A percentile compares a stretch with the other conserved stretches of the same genome.
Conservation (phyloP, 2,329 filamentous ascomycete genomes). For the Exserohilum rostratum region DNA sequence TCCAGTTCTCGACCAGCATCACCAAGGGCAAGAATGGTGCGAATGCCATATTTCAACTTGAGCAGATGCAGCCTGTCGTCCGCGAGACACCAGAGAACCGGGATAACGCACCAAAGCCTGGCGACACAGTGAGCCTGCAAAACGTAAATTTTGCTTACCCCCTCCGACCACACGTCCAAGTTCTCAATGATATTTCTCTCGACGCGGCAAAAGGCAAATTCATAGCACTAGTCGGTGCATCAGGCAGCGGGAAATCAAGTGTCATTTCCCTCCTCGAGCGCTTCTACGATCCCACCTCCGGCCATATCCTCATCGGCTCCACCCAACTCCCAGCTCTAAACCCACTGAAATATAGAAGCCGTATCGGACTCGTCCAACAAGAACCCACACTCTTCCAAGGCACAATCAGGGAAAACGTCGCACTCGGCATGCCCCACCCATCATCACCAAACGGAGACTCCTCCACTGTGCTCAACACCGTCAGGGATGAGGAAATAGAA, state of each 20-base stretch:
- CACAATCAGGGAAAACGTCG: slow-evolving; percentile 56
- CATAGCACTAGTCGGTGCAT: slow-evolving; percentile 61
- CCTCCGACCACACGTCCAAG: slow-evolving; percentile 76
- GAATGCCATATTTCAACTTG: slow-evolving; percentile 52
- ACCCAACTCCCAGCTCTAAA: slow-evolving; percentile 60
- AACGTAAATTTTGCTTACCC: slow-evolving; percentile 92
- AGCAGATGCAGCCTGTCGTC: slow-evolving; percentile 41
- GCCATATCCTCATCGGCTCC: slow-evolving; percentile 70
- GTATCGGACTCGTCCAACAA: slow-evolving; percentile 72
- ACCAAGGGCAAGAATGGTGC: slow-evolving; percentile 88
- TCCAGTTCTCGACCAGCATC: slow-evolving; percentile 63
- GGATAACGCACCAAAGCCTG: slow-evolving; percentile 6
- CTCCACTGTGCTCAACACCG: not conserved
- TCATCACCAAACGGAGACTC: too few species aligned
- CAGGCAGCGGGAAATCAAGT: slow-evolving; percentile 90
- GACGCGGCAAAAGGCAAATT: slow-evolving; percentile 60
- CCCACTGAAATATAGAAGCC: slow-evolving; percentile 55
- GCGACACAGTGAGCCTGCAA: slow-evolving; percentile 54
- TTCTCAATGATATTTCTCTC: slow-evolving; percentile 65
- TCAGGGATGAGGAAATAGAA: slow-evolving; percentile 55
- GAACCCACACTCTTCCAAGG: slow-evolving; percentile 55
- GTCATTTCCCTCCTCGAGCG: slow-evolving; percentile 89
- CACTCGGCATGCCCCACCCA: not conserved
- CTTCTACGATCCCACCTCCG: slow-evolving; percentile 84
- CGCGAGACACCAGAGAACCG: slow-evolving; percentile 31